Evolutionary conservation across 371 early-diverging fungal genomes (phyloP), one percentile per base, ranked within the genome.

Genomic region (Circinella umbellata): DNA sequence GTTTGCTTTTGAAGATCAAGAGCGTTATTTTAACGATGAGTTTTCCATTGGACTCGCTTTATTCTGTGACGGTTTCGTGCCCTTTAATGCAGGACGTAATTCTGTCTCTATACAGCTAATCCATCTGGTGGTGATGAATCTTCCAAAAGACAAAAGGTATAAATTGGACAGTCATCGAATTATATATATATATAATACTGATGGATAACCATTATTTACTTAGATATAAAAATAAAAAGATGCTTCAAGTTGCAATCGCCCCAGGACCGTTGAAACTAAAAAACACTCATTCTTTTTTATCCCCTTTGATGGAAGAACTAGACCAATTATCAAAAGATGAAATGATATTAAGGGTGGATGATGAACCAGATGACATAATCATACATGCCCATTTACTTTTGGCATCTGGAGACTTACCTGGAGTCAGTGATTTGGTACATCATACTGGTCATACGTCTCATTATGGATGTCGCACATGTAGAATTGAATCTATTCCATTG

Each of bases 401-500:
- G 11, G 63, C 47, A 4, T 34, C 35, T 9, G 63, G 63, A 15
- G 63, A 63, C 35, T 5, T 63, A 18, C 63, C 63, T 1, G 63
- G 63, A 14, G 63, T 63, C 15, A 35, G 18, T 27, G 63, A 63
- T 18, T n/a, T 63, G 10, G 18, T 63, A 7, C 18, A 47, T n/a
- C 63, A 63, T 18, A 63, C 46, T 15, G 63, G 63, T 63, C 63
- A 63, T 18, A 18, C n/a, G 1, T 63, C 63, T 13, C 63, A 63
- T 18, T 39, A 37, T 13, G 63, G 63, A 4, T 63, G 63, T 63
- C 38, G 63, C 38, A 42, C 35, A 6, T 63, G 63, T 27, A 38
- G 46, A 7, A 63, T 63, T 46, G 46, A n/a, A n/a, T 63, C 63
- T 42, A 0, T 4, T 6, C 46, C 63, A 47, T 11, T 63, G 18